Evolutionary conservation across 2,329 filamentous ascomycete genomes (phyloP).

Genomic region (Nigrograna mackinnonii): DNA sequence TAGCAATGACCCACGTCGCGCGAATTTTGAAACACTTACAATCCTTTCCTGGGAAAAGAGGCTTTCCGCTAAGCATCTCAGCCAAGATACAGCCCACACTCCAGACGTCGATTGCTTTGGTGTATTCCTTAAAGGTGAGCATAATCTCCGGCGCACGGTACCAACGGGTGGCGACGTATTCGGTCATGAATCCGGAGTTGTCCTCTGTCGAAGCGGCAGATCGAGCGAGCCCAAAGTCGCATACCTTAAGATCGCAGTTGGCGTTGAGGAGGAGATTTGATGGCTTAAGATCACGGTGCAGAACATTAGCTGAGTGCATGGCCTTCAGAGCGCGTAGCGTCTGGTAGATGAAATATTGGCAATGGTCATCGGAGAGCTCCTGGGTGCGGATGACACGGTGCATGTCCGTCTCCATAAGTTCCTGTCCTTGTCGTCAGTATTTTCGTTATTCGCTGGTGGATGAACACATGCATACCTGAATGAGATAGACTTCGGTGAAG

Average conservation of each 20-base stretch:
- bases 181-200: slow-evolving; percentile 99
- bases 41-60: slow-evolving; percentile 96
- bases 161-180: slow-evolving; percentile 99
- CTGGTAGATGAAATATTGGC: slow-evolving; percentile 99
- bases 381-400: slow-evolving; percentile 98
- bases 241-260: slow-evolving; percentile 98
- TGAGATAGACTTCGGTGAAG: slow-evolving; percentile 97
- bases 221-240: slow-evolving; percentile 94
- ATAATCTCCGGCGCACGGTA: slow-evolving; percentile 99
- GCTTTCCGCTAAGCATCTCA: slow-evolving; percentile 98
- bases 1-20: slow-evolving; percentile 3
- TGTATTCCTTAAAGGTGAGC: slow-evolving; percentile 99
- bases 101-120: slow-evolving; percentile 99
- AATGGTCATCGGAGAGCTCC: slow-evolving; percentile 97
- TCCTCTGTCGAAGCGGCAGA: slow-evolving; percentile 97
- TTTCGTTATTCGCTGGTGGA: neutral
- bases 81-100: slow-evolving; percentile 97
- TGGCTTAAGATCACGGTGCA: slow-evolving; percentile 96
- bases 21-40: slow-evolving; percentile 62
- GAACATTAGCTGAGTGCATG: slow-evolving; percentile 98
- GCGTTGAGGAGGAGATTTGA: slow-evolving; percentile 96
- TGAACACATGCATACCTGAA: slow-evolving; percentile 66
- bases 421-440: slow-evolving; percentile 53
- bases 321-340: slow-evolving; percentile 96
- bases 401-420: slow-evolving; percentile 99